Conservation (phyloP, 75 land plant species). For the Chamaecyparis obtusa region DNA sequence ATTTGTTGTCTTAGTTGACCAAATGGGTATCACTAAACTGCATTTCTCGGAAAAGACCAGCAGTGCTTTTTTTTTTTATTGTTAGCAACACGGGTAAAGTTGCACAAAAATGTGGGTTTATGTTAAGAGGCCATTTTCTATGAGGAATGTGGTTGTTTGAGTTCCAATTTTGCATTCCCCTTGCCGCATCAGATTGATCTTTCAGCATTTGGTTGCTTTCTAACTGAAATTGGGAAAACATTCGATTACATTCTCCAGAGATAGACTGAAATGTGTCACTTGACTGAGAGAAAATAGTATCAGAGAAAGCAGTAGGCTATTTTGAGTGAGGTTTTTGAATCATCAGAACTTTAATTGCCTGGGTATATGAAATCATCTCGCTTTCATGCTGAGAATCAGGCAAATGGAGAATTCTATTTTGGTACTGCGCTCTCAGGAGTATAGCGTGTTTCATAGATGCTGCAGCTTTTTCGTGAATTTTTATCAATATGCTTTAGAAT, state of each 20-base stretch:
- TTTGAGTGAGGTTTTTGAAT: not conserved
- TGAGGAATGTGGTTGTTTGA: not conserved
- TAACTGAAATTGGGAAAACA: no score
- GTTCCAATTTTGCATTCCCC: not conserved
- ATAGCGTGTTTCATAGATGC: not conserved
- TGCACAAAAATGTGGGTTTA: not conserved
- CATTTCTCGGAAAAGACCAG: not conserved
- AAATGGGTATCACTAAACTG: not conserved
- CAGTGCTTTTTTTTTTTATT: not conserved
- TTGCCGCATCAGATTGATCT: not conserved
- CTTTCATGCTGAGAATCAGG: not conserved
- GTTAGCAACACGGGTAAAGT: not conserved
- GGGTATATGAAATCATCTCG: not conserved
- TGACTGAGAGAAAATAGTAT: not conserved
- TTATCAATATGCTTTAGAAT: not conserved
- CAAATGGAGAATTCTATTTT: not conserved
- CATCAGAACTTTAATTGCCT: not conserved
- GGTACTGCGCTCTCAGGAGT: not conserved
- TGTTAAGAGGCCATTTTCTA: not conserved
- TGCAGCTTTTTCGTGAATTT: not conserved
- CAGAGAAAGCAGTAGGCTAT: not conserved
- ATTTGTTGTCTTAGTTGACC: not conserved
- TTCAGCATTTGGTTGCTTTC: not conserved
- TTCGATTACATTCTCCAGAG: no score
- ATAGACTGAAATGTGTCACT: not conserved